Percentiles rank a stretch among this genome's conserved stretches.
These are phyloP conservation scores for Trichoderma aggressivum DNA, from an alignment of 2,329 filamentous ascomycete species.

Conservation along the genomic window DNA sequence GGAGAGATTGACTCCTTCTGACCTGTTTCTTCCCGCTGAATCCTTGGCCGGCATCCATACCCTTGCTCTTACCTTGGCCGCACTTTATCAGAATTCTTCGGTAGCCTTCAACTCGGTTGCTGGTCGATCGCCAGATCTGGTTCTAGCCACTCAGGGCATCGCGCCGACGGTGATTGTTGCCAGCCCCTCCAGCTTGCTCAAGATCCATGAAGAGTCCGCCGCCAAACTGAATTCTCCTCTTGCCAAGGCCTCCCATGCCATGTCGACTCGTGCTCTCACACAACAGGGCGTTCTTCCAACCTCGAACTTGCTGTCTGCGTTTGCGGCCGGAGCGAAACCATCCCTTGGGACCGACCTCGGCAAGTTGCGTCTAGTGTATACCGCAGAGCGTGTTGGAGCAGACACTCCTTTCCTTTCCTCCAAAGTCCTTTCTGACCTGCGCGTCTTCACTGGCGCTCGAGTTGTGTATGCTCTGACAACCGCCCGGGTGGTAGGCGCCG, in stretches of 20 bases:
- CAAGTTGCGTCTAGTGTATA: conserved; percentile 76
- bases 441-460: conserved; percentile 74
- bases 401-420: conserved; percentile 63
- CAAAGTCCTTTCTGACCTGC: conserved; percentile 71
- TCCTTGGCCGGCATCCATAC: conserved; percentile 76
- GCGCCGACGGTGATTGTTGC: conserved; percentile 80
- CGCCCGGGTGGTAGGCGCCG: conserved; percentile 78
- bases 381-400: conserved; percentile 68
- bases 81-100: conserved; percentile 79
- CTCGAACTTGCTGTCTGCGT: conserved; percentile 46
- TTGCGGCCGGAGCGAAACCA: conserved; percentile 57
- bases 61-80: conserved; percentile 73
- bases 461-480: conserved; percentile 83
- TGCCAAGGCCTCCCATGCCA: conserved; percentile 65
- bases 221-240: conserved; percentile 59
- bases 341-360: conserved; percentile 60
- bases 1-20: conserved; percentile 69
- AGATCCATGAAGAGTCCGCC: conserved; percentile 62
- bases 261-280: conserved; percentile 66
- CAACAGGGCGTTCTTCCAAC: conserved; percentile 69
- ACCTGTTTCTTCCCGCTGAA: conserved; percentile 83
- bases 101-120: conserved; percentile 87
- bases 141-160: conserved; percentile 67
- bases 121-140: conserved; percentile 66
- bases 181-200: conserved; percentile 68